Conservation (phyloP, 805 yeast species). For the Saccharomyces kudriavzevii region DNA sequence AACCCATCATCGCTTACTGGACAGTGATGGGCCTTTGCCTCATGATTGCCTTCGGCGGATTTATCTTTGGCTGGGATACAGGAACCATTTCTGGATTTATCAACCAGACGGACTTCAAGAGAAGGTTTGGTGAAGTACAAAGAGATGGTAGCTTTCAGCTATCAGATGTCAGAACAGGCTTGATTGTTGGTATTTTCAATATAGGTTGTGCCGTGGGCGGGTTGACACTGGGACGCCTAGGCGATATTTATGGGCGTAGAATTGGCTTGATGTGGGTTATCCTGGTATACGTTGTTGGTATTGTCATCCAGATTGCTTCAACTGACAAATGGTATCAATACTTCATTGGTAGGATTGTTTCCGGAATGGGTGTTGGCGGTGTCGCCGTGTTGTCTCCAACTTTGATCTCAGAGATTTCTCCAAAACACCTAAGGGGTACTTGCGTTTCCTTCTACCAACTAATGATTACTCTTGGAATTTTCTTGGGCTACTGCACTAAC, state of each 20-base stretch:
- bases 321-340: slow-evolving; percentile 50
- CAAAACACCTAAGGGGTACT: slow-evolving; percentile 45
- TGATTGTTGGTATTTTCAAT: slow-evolving; percentile 51
- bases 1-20: slow-evolving; percentile 23
- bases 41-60: slow-evolving; percentile 28
- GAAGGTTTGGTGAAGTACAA: slow-evolving; percentile 43
- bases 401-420: slow-evolving; percentile 38
- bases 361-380: slow-evolving; percentile 70
- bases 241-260: slow-evolving; percentile 56
- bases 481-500: slow-evolving; percentile 60
- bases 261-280: slow-evolving; percentile 45
- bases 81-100: slow-evolving; percentile 65
- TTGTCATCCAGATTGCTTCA: slow-evolving; percentile 52
- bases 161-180: slow-evolving; percentile 45
- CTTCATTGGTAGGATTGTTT: slow-evolving; percentile 58
- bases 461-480: slow-evolving; percentile 56
- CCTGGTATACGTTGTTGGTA: slow-evolving; percentile 53
- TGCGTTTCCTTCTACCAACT: slow-evolving; percentile 55
- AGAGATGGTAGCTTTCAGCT: slow-evolving; percentile 32
- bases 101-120: slow-evolving; percentile 45
- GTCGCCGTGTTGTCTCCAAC: slow-evolving; percentile 67
- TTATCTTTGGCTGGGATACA: slow-evolving; percentile 65
- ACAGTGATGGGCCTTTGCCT: slow-evolving; percentile 27
- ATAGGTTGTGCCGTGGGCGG: slow-evolving; percentile 70
- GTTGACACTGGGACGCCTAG: slow-evolving; percentile 45